A percentile compares a stretch with the other conserved stretches of the same genome.
phyloP scores from a whole-genome alignment of 2,329 filamentous ascomycete species.

The Chalara sp. region DNA sequence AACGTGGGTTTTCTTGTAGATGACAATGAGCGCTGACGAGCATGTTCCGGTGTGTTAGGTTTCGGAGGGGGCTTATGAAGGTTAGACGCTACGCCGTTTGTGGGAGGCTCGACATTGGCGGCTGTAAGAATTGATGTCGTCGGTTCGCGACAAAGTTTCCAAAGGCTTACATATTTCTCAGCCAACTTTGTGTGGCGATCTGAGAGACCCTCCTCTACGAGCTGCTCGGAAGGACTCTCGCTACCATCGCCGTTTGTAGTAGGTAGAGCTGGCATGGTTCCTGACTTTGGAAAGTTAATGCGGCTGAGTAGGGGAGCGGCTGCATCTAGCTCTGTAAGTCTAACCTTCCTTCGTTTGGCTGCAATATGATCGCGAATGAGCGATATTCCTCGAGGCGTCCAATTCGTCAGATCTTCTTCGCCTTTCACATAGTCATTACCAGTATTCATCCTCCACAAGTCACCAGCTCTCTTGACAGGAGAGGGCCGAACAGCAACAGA shows the following conservation, averaged over 20 bases:
- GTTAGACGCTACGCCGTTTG: conserved; percentile 45
- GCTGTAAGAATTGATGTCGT: conserved; percentile 46
- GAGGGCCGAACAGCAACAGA: conserved; percentile 79
- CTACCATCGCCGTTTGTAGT: neutral
- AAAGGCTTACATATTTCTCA: conserved; percentile 29
- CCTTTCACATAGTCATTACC: conserved; percentile 94
- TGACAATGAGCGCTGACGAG: conserved; percentile 11
- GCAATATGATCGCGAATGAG: conserved; percentile 82
- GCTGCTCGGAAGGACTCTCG: neutral
- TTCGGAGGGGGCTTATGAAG: conserved; percentile 28
- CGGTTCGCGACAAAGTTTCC: conserved; percentile 26
- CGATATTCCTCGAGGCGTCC: conserved; percentile 85
- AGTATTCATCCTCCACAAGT: conserved; percentile 95
- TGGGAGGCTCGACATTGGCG: conserved; percentile 61
- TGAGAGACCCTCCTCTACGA: conserved; percentile 5
- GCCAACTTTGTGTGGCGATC: conserved; percentile 34
- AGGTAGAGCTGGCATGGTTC: neutral
- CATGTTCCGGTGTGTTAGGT: conserved; percentile 15
- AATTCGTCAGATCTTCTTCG: conserved; percentile 77
- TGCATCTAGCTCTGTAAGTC: conserved; percentile 74
- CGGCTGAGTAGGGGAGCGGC: conserved; percentile 60
- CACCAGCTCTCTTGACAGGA: conserved; percentile 83
- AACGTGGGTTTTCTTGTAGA: conserved; percentile 45
- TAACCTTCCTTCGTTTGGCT: conserved; percentile 64
- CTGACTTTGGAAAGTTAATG: conserved; percentile 34